Evolutionary conservation across 2,329 filamentous ascomycete species (phyloP).

Genomic region (Hypoxylon sp.): DNA sequence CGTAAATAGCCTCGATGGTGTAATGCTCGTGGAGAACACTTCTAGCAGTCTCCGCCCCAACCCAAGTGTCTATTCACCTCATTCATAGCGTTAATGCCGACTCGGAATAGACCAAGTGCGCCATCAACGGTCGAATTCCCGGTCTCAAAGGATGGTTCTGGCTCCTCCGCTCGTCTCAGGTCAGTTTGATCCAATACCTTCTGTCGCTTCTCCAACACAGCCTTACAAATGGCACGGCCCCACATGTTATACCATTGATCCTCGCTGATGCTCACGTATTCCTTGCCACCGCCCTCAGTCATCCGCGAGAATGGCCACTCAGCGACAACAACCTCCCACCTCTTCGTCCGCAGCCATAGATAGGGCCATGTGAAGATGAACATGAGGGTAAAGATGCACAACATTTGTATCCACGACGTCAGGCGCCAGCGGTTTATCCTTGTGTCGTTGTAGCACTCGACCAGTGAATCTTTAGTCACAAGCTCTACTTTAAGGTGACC

Average conservation of each 20-base stretch:
- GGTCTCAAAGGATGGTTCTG: conserved; percentile 57
- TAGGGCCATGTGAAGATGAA: conserved; percentile 81
- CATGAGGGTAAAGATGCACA: conserved; percentile 77
- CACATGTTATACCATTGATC: conserved; percentile 75
- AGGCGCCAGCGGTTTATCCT: conserved; percentile 75
- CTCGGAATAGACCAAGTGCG: conserved; percentile 61
- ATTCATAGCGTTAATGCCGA: conserved; percentile 66
- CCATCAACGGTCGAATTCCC: conserved; percentile 59
- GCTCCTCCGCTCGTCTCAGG: conserved; percentile 61
- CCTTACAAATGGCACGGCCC: conserved; percentile 70
- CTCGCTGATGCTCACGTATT: conserved; percentile 69
- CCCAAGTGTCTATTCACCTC: conserved; percentile 68
- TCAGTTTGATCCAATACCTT: conserved; percentile 71
- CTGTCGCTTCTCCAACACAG: conserved; percentile 71
- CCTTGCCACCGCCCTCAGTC: conserved; percentile 55
- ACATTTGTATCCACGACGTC: conserved; percentile 72
- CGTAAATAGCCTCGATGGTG: conserved; percentile 1
- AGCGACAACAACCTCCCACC: conserved; percentile 74
- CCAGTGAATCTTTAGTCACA: conserved; percentile 67
- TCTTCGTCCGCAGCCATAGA: conserved; percentile 76
- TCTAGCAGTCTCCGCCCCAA: conserved; percentile 61
- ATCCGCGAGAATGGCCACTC: conserved; percentile 71
- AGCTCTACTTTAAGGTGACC: conserved; percentile 73
- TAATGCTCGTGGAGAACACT: conserved; percentile 24
- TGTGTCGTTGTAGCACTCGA: conserved; percentile 76